Base-by-base conservation (phyloP, 2,329 filamentous ascomycete genomes). In the Paracoccidioides lutzii region DNA sequence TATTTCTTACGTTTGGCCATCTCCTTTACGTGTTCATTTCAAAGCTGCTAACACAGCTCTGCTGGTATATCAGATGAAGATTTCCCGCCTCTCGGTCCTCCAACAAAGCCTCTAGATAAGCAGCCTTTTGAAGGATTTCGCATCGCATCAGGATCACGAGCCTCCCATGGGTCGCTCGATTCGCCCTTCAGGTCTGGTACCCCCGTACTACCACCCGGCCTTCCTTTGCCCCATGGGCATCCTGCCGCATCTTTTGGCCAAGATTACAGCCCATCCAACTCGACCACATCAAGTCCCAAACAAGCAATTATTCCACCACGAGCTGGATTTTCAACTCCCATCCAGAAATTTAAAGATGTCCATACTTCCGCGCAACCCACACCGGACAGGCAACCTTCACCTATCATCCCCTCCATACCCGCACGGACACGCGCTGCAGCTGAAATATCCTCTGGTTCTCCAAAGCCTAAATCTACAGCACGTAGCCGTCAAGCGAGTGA, bases 11-110 rank as follows among this genome's bases (percentile, higher is more conserved):
- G 14, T 51, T 48, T 22, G 22, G 22, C 22, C 22, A 22, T 22
- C 22, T 30, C 32, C 30, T n/a, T n/a, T 44, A 45, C 42, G 44
- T 52, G 40, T 55, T 52, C 33, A 60, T 33, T 35, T 46, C n/a
- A 43, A 45, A 46, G 56, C 33, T 51, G 64, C 69, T 72, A 61
- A 71, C 63, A 37, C 32, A 37, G 15, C 41, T 35, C 35, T 55
- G 32, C 53, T 41, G 35, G 58, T 57, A 58, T 58, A 63, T 63
- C 67, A 70, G 73, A 74, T 59, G 69, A 75, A 61, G 73, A 77
- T 14, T 76, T 77, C 49, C 73, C 75, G 33, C 74, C 74, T 50
- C 65, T 76, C 28, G 72, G 67, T 38, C 57, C 62, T 28, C 65
- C 63, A n/a, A 61, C 64, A 7, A 63, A 68, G 10, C 53, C 65